Base-by-base conservation (phyloP, 345 rosid species). In the Rhodamnia argentea region DNA sequence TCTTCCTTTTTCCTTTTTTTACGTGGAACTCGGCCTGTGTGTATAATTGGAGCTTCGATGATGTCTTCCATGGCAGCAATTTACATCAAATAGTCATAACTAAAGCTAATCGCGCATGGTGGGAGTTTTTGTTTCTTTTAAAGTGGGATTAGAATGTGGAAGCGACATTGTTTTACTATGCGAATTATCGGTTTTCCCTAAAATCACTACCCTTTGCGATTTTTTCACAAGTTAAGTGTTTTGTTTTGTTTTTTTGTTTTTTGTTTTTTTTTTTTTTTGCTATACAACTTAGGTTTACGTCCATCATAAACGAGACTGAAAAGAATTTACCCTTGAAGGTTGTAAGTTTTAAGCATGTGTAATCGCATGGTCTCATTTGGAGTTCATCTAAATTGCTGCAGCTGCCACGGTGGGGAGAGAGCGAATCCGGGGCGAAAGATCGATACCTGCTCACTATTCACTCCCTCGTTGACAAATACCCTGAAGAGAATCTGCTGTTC, bases 371-470 rank as follows among this genome's bases (percentile, higher is more conserved):
- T 55, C 58, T 55, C 3, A 55, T 20, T 55, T 55, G 58, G 26
- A 55, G 58, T 20, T 2, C 2, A 70, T 70, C 78, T 32, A 4
- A 37, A 70, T 32, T 32, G 78, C 6, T 52, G 20, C 85, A 95
- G 99, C 32, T 95, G 88, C 99, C 99, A 4, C 82, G 82, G 85
- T 96, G 98, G 98, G 96, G 89, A 62, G 99, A 97, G 87, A 62
- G 93, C 1, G 85, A 84, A 47, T 78, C 9, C 57, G 90, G 51
- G 42, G 88, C 96, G 10, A 88, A 92, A 88, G 87, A 56, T 29
- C 94, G 98, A 83, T 95, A 92, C 87, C 88, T 86, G 54, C 87
- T 87, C 27, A 89, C 90, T 58, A 87, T 96, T 8, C 92, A 89
- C 84, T 91, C 94, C 13, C 96, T 96, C 18, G 95, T 96, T 0